A percentile compares a stretch with the other conserved stretches of the same genome.
phyloP scores from a whole-genome alignment of 192 early-diverging fungal species.

The Rhizophagus prolifer region DNA sequence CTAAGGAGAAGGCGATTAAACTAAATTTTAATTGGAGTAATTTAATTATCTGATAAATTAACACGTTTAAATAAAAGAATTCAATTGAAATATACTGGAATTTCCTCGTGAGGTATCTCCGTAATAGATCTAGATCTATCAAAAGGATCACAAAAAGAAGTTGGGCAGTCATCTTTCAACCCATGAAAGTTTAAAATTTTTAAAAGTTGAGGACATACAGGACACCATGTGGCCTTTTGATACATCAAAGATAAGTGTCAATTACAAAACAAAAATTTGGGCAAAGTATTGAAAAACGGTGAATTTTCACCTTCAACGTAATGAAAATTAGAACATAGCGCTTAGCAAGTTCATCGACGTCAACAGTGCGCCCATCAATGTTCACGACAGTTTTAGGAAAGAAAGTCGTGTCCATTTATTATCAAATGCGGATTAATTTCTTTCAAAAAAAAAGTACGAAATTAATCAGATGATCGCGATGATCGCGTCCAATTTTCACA shows the following conservation, averaged over 20 bases:
- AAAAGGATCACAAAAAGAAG: conserved; percentile 5
- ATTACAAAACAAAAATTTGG: neutral
- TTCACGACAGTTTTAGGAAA: conserved; percentile 1
- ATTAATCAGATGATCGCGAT: no score
- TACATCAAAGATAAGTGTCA: neutral
- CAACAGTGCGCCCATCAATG: neutral
- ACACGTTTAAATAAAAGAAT: neutral
- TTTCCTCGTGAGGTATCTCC: neutral
- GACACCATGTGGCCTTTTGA: conserved; percentile 9
- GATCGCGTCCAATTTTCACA: no score
- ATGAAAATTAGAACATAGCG: neutral
- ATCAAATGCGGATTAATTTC: no score
- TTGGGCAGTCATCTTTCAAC: neutral
- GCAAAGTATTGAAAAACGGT: neutral
- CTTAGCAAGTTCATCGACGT: conserved; percentile 1
- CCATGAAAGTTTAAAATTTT: conserved; percentile 5
- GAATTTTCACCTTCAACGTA: conserved; percentile 8
- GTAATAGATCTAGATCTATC: neutral
- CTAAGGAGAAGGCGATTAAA: conserved; percentile 8
- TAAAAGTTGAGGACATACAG: conserved; percentile 19
- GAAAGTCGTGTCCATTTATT: neutral
- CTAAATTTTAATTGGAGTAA: conserved; percentile 1
- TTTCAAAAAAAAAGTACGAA: no score
- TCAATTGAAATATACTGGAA: neutral
- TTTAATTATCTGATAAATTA: neutral